Evolutionary conservation across 352 stramenopile species (phyloP), one percentile per base, ranked within the genome.

Genomic region (Bremia lactucae): DNA sequence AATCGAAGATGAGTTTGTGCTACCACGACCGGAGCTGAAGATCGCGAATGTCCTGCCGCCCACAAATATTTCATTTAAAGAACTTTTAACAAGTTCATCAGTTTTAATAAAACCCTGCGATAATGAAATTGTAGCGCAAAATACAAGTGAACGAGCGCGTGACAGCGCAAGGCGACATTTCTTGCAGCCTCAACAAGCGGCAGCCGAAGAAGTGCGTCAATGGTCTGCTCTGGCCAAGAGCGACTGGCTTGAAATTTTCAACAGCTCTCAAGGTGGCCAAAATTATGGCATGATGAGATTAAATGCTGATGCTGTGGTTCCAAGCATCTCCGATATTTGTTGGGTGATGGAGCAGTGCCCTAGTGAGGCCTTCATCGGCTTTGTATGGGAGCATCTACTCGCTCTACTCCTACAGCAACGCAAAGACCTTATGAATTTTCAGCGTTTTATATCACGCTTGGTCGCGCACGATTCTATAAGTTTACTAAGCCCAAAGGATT

Each of bases 301-400:
- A 5, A 14, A 15, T 7, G 18, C 29, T 14, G 15, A 4, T 14
- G 20, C 20, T 14, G 34, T 31, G 1, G n/a, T 62, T 22, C 64
- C 65, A 4, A 15, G 43, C 11, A 20, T 57, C 4, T 19, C 37
- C 0, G 51, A 60, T 28, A 31, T 79, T 20, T 58, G 56, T 36
- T 59, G 55, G 31, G 22, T 74, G 9, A 36, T 83, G 7, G 31
- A 76, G 20, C 52, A 66, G 3, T 73, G 59, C 9, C 46, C n/a
- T 6, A 78, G 66, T 29, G 64, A 72, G 31, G 62, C 53, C 0
- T 57, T 78, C 18, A 55, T 42, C 1, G 26, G 24, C 2, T 82
- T 87, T 28, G 56, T 81, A 7, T 87, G 74, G 74, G 47, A 63
- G 24, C 45, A 68, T 29, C 41, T 87, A 20, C 49, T 87, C 0